Conservation (phyloP, 345 rosid genomes). For the Eucalyptus victrix region DNA sequence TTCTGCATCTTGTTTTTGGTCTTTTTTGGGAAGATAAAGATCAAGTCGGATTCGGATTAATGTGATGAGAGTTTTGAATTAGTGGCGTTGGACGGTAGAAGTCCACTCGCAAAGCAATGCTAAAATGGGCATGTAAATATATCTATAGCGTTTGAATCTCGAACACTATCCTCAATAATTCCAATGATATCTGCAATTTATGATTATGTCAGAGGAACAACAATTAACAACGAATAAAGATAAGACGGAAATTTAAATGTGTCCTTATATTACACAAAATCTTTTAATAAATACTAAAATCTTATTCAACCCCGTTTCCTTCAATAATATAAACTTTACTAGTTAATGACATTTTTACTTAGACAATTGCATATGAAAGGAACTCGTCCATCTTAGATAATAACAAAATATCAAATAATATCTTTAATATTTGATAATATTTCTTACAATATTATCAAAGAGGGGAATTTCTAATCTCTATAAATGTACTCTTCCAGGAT, state of each 20-base stretch:
- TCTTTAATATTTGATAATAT: too few relatives aligned
- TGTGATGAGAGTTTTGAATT: not conserved
- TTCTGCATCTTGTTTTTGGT: not conserved
- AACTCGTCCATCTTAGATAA: too few relatives aligned
- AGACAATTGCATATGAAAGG: too few relatives aligned
- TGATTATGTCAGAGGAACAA: not conserved
- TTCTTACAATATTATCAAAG: too few relatives aligned
- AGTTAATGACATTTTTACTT: too few relatives aligned
- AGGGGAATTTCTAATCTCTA: too few relatives aligned
- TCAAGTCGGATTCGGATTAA: not conserved
- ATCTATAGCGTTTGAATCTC: not conserved
- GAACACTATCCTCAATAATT: not conserved
- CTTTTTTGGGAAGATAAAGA: not conserved
- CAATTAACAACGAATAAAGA: not conserved
- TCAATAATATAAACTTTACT: too few relatives aligned
- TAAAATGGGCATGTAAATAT: not conserved
- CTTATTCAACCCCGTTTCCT: not conserved
- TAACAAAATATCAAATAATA: too few relatives aligned
- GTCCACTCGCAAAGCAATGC: not conserved
- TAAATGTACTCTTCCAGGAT: too few relatives aligned
- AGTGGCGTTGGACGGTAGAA: not conserved
- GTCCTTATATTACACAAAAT: too few relatives aligned
- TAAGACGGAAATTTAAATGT: not conserved
- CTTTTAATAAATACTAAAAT: not conserved
- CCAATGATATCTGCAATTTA: not conserved